Percentiles rank a stretch among this genome's conserved stretches.
Evolutionary conservation across 2,329 filamentous ascomycete genomes (phyloP).

Genomic region (Phaeophleospora eucalypticola): DNA sequence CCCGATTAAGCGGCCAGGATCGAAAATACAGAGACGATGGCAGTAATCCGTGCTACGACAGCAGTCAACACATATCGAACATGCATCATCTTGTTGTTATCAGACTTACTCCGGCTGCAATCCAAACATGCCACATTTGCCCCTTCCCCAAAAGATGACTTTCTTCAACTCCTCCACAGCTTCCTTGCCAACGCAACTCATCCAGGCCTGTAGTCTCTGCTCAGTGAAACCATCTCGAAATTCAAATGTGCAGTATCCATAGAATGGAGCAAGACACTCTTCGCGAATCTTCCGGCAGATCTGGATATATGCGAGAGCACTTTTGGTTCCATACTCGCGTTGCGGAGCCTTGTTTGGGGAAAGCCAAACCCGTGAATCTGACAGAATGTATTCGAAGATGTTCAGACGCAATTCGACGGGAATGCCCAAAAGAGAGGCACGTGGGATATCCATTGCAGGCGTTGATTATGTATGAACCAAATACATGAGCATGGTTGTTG

Average conservation of each 20-base stretch:
- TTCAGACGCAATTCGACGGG: too few relatives aligned
- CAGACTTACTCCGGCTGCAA: conserved; percentile 6
- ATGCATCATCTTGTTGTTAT: not conserved
- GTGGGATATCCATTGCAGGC: too few relatives aligned
- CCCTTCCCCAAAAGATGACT: conserved; percentile 1
- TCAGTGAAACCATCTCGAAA: not conserved
- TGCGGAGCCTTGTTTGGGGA: too few relatives aligned
- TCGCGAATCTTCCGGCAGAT: conserved; percentile 1
- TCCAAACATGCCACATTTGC: conserved; percentile 7
- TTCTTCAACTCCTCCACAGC: conserved; percentile 1
- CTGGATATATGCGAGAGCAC: too few relatives aligned
- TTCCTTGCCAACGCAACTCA: conserved; percentile 1
- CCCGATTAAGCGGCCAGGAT: not conserved
- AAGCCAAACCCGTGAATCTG: too few relatives aligned
- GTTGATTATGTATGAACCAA: too few relatives aligned
- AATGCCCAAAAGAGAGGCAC: too few relatives aligned
- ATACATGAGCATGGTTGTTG: too few relatives aligned
- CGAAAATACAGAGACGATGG: not conserved
- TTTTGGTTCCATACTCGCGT: too few relatives aligned
- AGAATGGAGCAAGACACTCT: conserved; percentile 2
- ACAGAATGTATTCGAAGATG: too few relatives aligned
- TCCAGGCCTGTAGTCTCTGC: conserved; percentile 2
- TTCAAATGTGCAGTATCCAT: not conserved
- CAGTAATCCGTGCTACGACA: conserved; percentile 8
- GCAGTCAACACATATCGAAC: not conserved